Evolutionary conservation across 2,329 filamentous ascomycete species (phyloP), one percentile per base, ranked within the genome.

Genomic region (Escovopsis sp.): DNA sequence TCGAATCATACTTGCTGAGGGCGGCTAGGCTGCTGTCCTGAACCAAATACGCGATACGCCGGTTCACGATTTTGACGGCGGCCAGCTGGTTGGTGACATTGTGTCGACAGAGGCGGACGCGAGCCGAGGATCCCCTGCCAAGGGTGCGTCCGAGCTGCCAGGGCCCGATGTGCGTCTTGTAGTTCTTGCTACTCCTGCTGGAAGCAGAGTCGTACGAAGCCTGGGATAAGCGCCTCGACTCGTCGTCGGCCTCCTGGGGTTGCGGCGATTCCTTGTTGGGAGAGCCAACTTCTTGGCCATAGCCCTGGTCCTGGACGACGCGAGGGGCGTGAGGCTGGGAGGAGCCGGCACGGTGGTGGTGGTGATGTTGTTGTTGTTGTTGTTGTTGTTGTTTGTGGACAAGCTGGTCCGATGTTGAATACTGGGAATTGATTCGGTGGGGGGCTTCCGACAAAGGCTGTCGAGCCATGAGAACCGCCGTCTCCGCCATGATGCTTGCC

Each of bases 21-120:
- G 82, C 79, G 12, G 80, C 80, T 53, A 94, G 69, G 54, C 87
- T 94, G 45, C 85, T 78, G 35, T 86, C 85, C 43, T 90, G 81
- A 2, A 84, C 79, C 49, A 87, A 72, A 40, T 82, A 77, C 11
- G 82, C 84, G 35, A 75, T 80, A 39, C 72, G 72, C 55, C 92
- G 87, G 39, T 84, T 84, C 19, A 98, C 83, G 48, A 98, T 96
- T 63, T 98, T 98, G 52, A 94, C 81, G 2, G 90, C 90, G 4
- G 86, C 90, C 34, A 79, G 68, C 49, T 94, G 79, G 9, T 81
- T 74, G 4, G 85, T 90, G 16, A 74, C 59, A 17, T 67, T 70
- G 59, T 98, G 87, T 42, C 84, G 76, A 16, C 88, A 92, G 26
- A 90, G 65, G 36, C 88, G 73, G 13, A 98, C 90, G 19, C 84